Evolutionary conservation across 2,329 filamentous ascomycete species (phyloP), one percentile per base, ranked within the genome.

Genomic region (Aspergillus caelatus): DNA sequence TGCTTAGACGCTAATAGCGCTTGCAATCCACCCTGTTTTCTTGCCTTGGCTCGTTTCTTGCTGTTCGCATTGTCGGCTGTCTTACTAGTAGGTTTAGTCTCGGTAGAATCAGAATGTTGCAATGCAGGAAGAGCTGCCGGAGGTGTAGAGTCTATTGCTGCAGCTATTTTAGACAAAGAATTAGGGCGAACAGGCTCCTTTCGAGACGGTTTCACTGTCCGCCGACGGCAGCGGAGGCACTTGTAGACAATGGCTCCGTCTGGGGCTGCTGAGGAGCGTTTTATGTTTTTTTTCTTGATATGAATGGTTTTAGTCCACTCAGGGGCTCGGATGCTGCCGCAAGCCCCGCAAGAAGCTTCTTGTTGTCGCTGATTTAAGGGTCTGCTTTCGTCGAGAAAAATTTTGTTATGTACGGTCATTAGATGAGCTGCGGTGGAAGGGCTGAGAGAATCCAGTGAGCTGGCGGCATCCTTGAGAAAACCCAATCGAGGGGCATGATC

Each of bases 11-110:
- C 81, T n/a, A 87, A 75, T 62, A 86, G 76, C 41, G 84, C 84
- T 68, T 85, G 82, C 12, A 87, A 72, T 5, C 84, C 83, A 32
- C 82, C 82, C 60, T 82, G 79, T 66, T 86, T 87, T 30, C 85
- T 77, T 61, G 82, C 77, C 69, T 85, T 86, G 28, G 83, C 83
- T 68, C 85, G 77, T 68, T 85, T 85, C 73, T 86, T 86, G 76
- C 84, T 86, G 74, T 72, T 85, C 16, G 79, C 75, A 50, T 83
- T 80, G 2, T 78, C 75, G 8, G 67, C 69, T 21, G 68, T 63
- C 58, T 77, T 77, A 61, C 19, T 55, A 41, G 30, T 26, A 41
- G 5, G 16, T 21, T 50, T 66, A 54, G 48, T 57, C 56, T 62
- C 39, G 16, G 57, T 21, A 45, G 61, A 39, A 32, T 58, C 50